Evolutionary conservation across 805 yeast genomes (phyloP).

Genomic region (Maudiozyma saulgeensis): DNA sequence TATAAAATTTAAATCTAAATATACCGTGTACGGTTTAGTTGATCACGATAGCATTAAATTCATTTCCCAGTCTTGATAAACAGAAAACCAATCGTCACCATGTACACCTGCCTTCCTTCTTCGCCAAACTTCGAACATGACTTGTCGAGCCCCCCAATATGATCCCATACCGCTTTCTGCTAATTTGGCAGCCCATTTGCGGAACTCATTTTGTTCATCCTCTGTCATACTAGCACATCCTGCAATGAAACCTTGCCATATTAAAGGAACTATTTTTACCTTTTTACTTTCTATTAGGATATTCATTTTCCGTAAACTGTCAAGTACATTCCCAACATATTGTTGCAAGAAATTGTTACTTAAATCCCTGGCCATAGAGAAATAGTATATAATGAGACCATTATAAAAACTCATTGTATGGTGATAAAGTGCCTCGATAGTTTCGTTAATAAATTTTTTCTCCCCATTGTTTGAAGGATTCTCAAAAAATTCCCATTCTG

Average conservation of each 20-base stretch:
- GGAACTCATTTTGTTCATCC: constrained; percentile 54
- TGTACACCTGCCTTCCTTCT: constrained; percentile 51
- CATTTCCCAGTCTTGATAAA: constrained; percentile 76
- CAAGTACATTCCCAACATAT: constrained; percentile 50
- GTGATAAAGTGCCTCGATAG: constrained; percentile 65
- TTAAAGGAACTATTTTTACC: constrained; percentile 60
- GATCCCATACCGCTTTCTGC: constrained; percentile 58
- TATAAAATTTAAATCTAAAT: background rate
- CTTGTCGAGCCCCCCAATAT: constrained; percentile 79
- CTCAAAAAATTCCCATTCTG: constrained; percentile 59
- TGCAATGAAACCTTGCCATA: constrained; percentile 86
- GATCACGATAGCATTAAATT: constrained; percentile 51
- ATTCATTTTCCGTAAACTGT: constrained; percentile 56
- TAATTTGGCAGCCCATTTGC: constrained; percentile 48
- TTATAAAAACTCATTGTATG: constrained; percentile 74
- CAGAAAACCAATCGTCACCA: constrained; percentile 68
- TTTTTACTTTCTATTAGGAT: constrained; percentile 38
- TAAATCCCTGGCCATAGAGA: constrained; percentile 49
- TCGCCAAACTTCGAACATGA: constrained; percentile 80
- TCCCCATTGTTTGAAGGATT: constrained; percentile 3
- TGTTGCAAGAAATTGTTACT: constrained; percentile 51
- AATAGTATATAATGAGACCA: constrained; percentile 61
- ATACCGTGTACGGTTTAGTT: background rate
- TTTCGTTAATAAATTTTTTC: constrained; percentile 22
- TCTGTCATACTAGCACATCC: constrained; percentile 66